Conservation (phyloP, 768 basidiomycete genomes). For the Macrolepiota dolichaula region DNA sequence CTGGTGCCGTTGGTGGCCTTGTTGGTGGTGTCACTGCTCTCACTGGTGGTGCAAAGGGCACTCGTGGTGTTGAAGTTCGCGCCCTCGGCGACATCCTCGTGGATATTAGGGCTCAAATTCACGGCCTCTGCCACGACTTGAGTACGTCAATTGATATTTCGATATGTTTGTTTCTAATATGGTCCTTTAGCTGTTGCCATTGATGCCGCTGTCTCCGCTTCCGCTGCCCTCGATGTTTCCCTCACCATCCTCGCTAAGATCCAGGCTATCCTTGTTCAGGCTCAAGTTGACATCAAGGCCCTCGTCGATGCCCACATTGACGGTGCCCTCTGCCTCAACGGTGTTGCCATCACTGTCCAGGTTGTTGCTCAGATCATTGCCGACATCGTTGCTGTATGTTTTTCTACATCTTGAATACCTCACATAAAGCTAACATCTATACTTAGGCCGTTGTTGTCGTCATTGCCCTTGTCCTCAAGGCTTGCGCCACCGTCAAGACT, state of each 20-base stretch:
- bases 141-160: not conserved
- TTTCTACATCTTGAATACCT: not conserved
- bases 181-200: not conserved
- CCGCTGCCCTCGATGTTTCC: constrained; percentile 11
- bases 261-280: constrained; percentile 7
- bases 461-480: constrained; percentile 1
- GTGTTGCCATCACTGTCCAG: constrained; percentile 11
- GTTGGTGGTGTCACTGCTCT: too few relatives aligned
- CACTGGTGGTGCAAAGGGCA: not conserved
- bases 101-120: constrained; percentile 9
- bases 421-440: not conserved
- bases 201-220: not conserved
- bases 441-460: not conserved
- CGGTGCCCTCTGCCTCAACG: constrained; percentile 11
- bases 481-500: constrained; percentile 3
- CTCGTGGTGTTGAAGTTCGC: not conserved
- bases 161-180: too few relatives aligned
- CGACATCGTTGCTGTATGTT: constrained; percentile 12
- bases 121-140: constrained; percentile 4
- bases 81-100: constrained; percentile 3
- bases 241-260: constrained; percentile 15
- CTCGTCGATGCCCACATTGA: constrained; percentile 12
- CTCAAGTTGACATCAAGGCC: constrained; percentile 13
- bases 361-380: constrained; percentile 12
- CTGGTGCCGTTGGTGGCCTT: not conserved